Percentiles rank a stretch among this genome's conserved stretches.
Evolutionary conservation across 495 filamentous ascomycete species (phyloP).

Genomic region (Lichenothelia convexa): DNA sequence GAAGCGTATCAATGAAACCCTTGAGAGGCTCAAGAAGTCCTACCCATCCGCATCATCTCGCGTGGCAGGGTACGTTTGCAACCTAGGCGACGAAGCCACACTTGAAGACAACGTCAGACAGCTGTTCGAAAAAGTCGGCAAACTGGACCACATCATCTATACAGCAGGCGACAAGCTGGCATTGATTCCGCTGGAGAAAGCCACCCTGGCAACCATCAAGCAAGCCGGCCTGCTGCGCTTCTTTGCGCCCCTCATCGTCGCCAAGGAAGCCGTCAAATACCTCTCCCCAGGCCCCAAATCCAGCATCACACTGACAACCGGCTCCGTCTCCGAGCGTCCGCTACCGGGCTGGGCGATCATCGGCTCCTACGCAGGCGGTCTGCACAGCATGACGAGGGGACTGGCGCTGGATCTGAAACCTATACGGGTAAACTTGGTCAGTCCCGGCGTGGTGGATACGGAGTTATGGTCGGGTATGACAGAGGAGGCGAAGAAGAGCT

Average conservation of each 20-base stretch:
- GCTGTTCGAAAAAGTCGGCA: slow-evolving; percentile 1
- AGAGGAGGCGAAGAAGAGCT: slow-evolving; percentile 13
- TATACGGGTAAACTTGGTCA: slow-evolving; percentile 39
- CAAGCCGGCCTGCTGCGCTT: slow-evolving; percentile 26
- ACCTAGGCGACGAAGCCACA: neutral
- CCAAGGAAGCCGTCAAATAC: slow-evolving; percentile 30
- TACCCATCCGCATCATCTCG: neutral
- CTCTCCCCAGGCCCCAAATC: slow-evolving; percentile 21
- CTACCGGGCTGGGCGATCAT: slow-evolving; percentile 27
- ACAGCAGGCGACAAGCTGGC: slow-evolving; percentile 35
- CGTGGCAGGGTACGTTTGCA: neutral
- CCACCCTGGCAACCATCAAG: slow-evolving; percentile 23
- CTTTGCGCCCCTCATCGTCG: slow-evolving; percentile 31
- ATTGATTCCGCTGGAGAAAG: slow-evolving; percentile 18
- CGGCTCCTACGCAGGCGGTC: slow-evolving; percentile 19
- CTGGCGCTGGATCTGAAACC: slow-evolving; percentile 41
- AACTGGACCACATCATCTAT: slow-evolving; percentile 42
- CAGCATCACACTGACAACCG: slow-evolving; percentile 36
- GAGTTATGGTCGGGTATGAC: slow-evolving; percentile 24
- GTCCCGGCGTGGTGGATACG: slow-evolving; percentile 37
- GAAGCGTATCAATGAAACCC: neutral
- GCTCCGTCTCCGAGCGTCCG: slow-evolving; percentile 28
- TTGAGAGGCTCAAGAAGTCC: neutral
- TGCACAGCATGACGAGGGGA: slow-evolving; percentile 27
- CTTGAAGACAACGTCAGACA: neutral